phyloP scores from a whole-genome alignment of 2,329 filamentous ascomycete species.

The Microdochium bolleyi region DNA sequence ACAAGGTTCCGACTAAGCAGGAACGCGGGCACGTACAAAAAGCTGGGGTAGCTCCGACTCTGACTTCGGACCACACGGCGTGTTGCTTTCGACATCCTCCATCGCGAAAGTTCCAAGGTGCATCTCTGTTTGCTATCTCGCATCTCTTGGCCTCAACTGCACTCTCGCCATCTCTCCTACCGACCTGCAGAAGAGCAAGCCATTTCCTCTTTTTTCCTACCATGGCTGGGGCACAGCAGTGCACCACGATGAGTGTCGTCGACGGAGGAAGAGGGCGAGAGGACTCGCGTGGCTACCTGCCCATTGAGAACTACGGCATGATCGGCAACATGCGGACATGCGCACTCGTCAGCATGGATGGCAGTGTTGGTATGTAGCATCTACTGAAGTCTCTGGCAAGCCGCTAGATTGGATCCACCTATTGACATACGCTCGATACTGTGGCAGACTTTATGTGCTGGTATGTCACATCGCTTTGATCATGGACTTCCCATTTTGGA shows the following conservation, averaged over 20 bases:
- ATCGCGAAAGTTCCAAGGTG: no score
- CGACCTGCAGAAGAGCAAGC: no score
- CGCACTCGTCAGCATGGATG: conserved; percentile 66
- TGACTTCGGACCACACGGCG: no score
- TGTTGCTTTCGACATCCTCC: no score
- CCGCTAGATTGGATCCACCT: conserved; percentile 5
- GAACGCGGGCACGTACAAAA: no score
- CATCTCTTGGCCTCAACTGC: no score
- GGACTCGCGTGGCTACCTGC: conserved; percentile 36
- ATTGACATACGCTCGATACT: background rate
- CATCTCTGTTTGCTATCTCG: no score
- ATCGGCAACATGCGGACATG: conserved; percentile 77
- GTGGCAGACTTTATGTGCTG: conserved; percentile 65
- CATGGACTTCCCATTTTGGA: no score
- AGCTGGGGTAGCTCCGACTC: no score
- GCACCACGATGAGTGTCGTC: background rate
- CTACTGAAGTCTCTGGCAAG: background rate
- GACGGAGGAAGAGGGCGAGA: background rate
- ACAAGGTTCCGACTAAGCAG: no score
- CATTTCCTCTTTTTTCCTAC: no score
- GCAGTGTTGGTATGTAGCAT: conserved; percentile 41
- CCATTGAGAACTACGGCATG: conserved; percentile 71
- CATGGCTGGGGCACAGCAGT: background rate
- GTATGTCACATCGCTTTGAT: conserved; percentile 27
- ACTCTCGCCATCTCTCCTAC: no score